Evolutionary conservation across 169 alveolate genomes (phyloP).

Genomic region (Plasmodium blacklocki): DNA sequence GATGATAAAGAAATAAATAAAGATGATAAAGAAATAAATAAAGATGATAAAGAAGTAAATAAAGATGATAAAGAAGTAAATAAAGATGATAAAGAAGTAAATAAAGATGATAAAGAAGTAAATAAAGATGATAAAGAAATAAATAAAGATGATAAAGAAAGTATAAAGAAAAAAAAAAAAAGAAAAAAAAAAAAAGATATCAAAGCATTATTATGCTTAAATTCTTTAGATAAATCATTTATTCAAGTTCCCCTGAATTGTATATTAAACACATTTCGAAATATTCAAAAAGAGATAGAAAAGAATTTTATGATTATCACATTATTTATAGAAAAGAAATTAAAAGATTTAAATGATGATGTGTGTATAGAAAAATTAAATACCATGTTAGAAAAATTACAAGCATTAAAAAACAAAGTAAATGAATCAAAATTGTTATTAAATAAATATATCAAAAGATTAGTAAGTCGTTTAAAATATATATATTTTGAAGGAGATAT

Average conservation of each 20-base stretch:
- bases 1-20: neutral
- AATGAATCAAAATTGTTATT: constrained; percentile 23
- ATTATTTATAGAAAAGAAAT: constrained; percentile 54
- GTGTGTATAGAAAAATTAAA: constrained; percentile 22
- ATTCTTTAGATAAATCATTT: constrained; percentile 57
- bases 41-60: neutral
- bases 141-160: neutral
- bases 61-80: neutral
- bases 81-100: neutral
- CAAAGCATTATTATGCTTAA: constrained; percentile 1
- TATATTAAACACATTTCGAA: constrained; percentile 46
- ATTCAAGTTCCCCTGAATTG: constrained; percentile 52
- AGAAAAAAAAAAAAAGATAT: neutral
- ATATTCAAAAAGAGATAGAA: constrained; percentile 61
- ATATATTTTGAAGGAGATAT: constrained; percentile 63
- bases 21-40: neutral
- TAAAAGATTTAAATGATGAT: constrained; percentile 25
- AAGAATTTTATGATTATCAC: constrained; percentile 64
- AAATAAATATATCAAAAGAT: constrained; percentile 20
- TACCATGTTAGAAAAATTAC: constrained; percentile 51
- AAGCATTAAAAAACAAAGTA: constrained; percentile 40
- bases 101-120: constrained; percentile 4
- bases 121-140: neutral
- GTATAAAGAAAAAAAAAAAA: neutral
- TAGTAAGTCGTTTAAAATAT: constrained; percentile 21